Evolutionary conservation across 805 yeast genomes (phyloP).

Genomic region (Suhomyces faveliae): DNA sequence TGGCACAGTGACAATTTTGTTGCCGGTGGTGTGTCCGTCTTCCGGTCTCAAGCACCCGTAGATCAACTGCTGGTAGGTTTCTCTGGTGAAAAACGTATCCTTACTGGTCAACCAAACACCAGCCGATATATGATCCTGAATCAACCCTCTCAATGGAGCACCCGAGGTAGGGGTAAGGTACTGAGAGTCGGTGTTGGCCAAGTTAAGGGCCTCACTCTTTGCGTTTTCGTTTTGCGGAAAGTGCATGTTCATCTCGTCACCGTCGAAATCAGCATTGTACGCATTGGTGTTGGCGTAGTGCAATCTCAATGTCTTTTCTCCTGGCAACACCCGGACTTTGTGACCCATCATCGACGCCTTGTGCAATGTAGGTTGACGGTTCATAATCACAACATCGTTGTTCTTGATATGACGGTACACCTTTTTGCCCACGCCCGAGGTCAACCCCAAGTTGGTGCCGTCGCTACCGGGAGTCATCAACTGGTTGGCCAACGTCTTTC

Average conservation of each 20-base stretch:
- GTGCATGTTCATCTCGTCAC: constrained; percentile 99
- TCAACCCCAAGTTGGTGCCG: constrained; percentile 45
- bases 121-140: constrained; percentile 98
- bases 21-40: constrained; percentile 86
- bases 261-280: constrained; percentile 97
- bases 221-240: constrained; percentile 98
- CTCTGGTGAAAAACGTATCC: constrained; percentile 88
- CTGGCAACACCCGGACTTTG: constrained; percentile 93
- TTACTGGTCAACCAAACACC: constrained; percentile 98
- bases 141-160: constrained; percentile 95
- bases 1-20: constrained; percentile 72
- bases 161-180: constrained; percentile 98
- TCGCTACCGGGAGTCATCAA: constrained; percentile 74
- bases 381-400: constrained; percentile 95
- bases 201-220: constrained; percentile 88
- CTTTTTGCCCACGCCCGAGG: constrained; percentile 65
- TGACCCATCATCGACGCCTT: constrained; percentile 99
- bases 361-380: constrained; percentile 98
- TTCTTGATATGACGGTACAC: constrained; percentile 93
- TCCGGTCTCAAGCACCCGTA: constrained; percentile 96
- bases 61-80: constrained; percentile 87
- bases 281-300: constrained; percentile 99
- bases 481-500: constrained; percentile 94
- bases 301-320: constrained; percentile 92
- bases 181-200: constrained; percentile 97